phyloP scores from a whole-genome alignment of 2,329 filamentous ascomycete species.

The Xylariaceae sp. region DNA sequence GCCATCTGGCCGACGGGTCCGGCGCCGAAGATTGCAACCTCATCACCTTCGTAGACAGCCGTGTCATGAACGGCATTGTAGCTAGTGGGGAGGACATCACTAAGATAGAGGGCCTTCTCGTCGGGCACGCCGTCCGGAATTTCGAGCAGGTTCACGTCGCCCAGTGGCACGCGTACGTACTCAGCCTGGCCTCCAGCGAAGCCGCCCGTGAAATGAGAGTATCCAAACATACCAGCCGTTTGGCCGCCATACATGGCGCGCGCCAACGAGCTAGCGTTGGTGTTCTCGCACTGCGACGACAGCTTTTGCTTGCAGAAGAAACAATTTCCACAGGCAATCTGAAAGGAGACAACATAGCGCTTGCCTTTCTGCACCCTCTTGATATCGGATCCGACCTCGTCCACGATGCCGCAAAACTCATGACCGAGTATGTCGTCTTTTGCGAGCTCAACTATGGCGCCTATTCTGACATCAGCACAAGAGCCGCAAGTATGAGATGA shows the following conservation, averaged over 20 bases:
- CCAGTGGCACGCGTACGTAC: slow-evolving; percentile 78
- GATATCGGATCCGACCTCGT: slow-evolving; percentile 53
- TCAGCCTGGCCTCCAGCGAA: slow-evolving; percentile 88
- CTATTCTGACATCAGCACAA: slow-evolving; percentile 13
- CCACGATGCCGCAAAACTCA: slow-evolving; percentile 57
- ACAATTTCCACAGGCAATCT: slow-evolving; percentile 73
- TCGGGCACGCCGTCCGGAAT: slow-evolving; percentile 78
- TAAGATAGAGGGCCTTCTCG: slow-evolving; percentile 79
- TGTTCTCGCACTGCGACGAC: slow-evolving; percentile 76
- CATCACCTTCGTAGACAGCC: slow-evolving; percentile 71
- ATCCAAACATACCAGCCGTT: slow-evolving; percentile 72
- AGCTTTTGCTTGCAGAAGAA: slow-evolving; percentile 77
- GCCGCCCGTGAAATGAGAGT: slow-evolving; percentile 77
- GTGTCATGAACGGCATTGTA: slow-evolving; percentile 85
- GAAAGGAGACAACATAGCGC: slow-evolving; percentile 81
- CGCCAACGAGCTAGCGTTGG: slow-evolving; percentile 68
- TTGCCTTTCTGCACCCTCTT: slow-evolving; percentile 57
- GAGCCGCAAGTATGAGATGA: neutral
- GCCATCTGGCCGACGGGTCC: slow-evolving; percentile 86
- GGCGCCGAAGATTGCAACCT: slow-evolving; percentile 81
- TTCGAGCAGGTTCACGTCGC: slow-evolving; percentile 76
- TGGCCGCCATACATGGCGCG: slow-evolving; percentile 77
- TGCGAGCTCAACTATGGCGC: slow-evolving; percentile 55
- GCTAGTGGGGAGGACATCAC: slow-evolving; percentile 74
- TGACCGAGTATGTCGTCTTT: slow-evolving; percentile 67